These are phyloP conservation scores for Colletotrichum sidae DNA, from an alignment of 2,329 filamentous ascomycete genomes.

Conservation along the genomic window DNA sequence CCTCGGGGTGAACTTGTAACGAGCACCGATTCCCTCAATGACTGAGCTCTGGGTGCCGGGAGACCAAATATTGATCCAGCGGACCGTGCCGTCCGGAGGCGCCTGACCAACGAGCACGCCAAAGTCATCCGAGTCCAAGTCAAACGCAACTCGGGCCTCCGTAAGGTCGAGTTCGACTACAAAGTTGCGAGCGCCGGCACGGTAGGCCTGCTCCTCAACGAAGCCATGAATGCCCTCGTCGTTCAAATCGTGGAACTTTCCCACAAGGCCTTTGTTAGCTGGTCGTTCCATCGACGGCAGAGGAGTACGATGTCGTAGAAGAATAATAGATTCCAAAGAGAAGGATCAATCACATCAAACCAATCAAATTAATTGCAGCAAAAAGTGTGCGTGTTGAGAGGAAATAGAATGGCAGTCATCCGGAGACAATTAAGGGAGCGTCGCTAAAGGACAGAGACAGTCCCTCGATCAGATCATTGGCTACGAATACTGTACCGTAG, in stretches of 20 bases:
- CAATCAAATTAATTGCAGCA: not conserved
- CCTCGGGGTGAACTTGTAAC: slow-evolving; percentile 77
- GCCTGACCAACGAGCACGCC: slow-evolving; percentile 48
- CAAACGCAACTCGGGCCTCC: slow-evolving; percentile 65
- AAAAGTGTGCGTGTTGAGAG: no score
- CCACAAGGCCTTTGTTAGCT: slow-evolving; percentile 9
- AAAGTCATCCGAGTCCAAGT: slow-evolving; percentile 60
- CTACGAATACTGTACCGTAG: no score
- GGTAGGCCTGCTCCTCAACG: slow-evolving; percentile 54
- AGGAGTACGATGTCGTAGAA: no score
- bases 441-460: no score
- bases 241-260: slow-evolving; percentile 66
- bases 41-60: slow-evolving; percentile 69
- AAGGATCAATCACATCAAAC: not conserved
- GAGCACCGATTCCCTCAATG: slow-evolving; percentile 65
- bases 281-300: not conserved
- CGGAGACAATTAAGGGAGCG: no score
- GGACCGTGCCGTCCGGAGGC: slow-evolving; percentile 50
- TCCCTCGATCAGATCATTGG: no score
- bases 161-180: slow-evolving; percentile 73
- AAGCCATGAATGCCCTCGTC: slow-evolving; percentile 55
- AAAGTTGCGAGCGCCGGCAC: slow-evolving; percentile 65
- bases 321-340: no score
- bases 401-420: no score
- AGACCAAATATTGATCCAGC: slow-evolving; percentile 84